These are phyloP conservation scores for Bidens hawaiensis DNA, from an alignment of 140 eudicot genomes.

Conservation along the genomic window DNA sequence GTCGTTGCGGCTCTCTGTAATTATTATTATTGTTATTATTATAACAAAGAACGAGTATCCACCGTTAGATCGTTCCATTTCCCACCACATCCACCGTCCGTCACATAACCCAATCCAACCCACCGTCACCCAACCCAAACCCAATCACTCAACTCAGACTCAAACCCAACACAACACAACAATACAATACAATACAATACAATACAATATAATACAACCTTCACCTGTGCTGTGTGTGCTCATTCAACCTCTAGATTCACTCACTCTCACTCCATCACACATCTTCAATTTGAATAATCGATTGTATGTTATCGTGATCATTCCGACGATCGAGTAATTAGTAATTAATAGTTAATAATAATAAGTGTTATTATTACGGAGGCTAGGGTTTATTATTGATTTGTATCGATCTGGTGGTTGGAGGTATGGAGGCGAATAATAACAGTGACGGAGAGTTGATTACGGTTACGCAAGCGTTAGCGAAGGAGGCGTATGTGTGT, in stretches of 20 bases:
- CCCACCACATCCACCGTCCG: conserved; percentile 5
- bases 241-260: conserved; percentile 26
- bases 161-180: too few species aligned
- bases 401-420: conserved; percentile 16
- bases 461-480: conserved; percentile 52
- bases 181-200: too few species aligned
- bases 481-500: conserved; percentile 72
- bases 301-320: conserved; percentile 18
- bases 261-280: conserved; percentile 19
- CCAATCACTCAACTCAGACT: conserved; percentile 26
- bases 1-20: too few species aligned
- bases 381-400: conserved; percentile 23
- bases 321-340: conserved; percentile 1
- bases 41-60: too few species aligned
- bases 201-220: too few species aligned
- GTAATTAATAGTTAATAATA: too few species aligned
- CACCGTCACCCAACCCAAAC: conserved; percentile 12
- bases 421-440: conserved; percentile 44
- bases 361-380: too few species aligned
- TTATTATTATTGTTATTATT: too few species aligned
- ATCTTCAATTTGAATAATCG: not conserved
- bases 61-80: conserved; percentile 17
- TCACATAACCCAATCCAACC: not conserved
- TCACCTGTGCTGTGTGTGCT: too few species aligned
- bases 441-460: conserved; percentile 53